Conservation (phyloP, 768 basidiomycete species). For the Mycena leptocephala region DNA sequence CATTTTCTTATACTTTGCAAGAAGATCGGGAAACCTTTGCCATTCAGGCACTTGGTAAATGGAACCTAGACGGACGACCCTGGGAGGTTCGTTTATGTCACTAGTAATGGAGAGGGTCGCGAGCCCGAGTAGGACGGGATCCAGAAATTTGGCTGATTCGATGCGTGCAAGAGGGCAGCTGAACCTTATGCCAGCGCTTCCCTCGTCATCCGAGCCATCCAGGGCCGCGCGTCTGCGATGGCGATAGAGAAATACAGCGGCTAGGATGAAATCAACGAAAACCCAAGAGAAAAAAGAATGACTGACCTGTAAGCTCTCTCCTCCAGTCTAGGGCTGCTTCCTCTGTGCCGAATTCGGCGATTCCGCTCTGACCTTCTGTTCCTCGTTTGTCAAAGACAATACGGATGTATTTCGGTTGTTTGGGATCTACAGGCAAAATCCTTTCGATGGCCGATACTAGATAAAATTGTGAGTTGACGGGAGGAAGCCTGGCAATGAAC, state of each 20-base stretch:
- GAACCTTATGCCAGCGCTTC: constrained; percentile 59
- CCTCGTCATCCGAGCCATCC: constrained; percentile 45
- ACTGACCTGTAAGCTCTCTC: constrained; percentile 61
- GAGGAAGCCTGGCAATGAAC: constrained; percentile 36
- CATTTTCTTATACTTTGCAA: constrained; percentile 17
- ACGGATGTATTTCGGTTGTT: constrained; percentile 60
- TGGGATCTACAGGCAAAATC: constrained; percentile 61
- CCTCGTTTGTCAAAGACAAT: constrained; percentile 52
- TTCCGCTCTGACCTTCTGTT: constrained; percentile 40
- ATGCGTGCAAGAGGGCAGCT: constrained; percentile 63
- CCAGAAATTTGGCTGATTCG: constrained; percentile 40
- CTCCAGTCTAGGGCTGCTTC: constrained; percentile 69
- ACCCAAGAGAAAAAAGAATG: not conserved
- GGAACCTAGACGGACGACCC: constrained; percentile 6
- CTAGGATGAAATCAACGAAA: constrained; percentile 41
- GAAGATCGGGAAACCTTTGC: constrained; percentile 41
- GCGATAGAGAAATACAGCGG: constrained; percentile 61
- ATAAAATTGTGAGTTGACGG: not conserved
- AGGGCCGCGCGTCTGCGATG: constrained; percentile 58
- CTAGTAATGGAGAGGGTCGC: constrained; percentile 39
- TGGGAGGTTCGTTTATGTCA: not conserved
- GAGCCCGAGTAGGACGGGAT: constrained; percentile 42
- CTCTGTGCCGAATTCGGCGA: constrained; percentile 71
- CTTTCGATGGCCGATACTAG: constrained; percentile 67
- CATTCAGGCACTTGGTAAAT: constrained; percentile 44